Conservation (phyloP, 2,329 filamentous ascomycete species). For the Pezizomycotina sp. region DNA sequence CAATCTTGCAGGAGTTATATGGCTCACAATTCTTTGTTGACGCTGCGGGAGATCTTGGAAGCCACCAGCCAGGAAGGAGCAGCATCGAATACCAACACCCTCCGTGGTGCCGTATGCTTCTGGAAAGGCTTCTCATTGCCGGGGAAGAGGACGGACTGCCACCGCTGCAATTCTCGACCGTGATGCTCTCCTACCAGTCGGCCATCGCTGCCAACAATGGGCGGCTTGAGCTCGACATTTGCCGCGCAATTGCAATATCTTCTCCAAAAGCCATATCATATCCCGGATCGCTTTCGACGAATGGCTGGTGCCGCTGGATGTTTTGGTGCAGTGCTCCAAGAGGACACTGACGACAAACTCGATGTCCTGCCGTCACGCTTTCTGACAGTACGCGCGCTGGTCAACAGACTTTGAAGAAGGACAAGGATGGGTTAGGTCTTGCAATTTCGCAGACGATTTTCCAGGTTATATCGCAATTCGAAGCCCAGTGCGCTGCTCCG, state of each 20-base stretch:
- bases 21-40: constrained; percentile 49
- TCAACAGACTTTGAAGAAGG: constrained; percentile 22
- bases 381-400: not conserved
- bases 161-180: constrained; percentile 23
- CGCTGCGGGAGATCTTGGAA: constrained; percentile 46
- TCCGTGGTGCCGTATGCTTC: constrained; percentile 47
- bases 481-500: constrained; percentile 28
- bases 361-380: not conserved
- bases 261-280: constrained; percentile 22
- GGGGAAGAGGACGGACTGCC: constrained; percentile 32
- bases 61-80: constrained; percentile 38
- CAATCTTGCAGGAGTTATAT: constrained; percentile 60
- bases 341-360: constrained; percentile 19
- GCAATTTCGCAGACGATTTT: constrained; percentile 33
- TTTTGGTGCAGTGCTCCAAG: constrained; percentile 25
- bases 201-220: constrained; percentile 24
- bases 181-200: constrained; percentile 25
- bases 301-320: constrained; percentile 24
- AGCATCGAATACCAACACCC: constrained; percentile 27
- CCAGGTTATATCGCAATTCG: constrained; percentile 37
- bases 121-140: constrained; percentile 44
- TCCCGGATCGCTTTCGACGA: constrained; percentile 24
- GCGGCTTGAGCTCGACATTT: constrained; percentile 26
- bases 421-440: constrained; percentile 25
- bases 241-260: constrained; percentile 26